These are phyloP conservation scores for Oenanthe sinensis DNA, from an alignment of 129 eudicot species.

Conservation along the genomic window DNA sequence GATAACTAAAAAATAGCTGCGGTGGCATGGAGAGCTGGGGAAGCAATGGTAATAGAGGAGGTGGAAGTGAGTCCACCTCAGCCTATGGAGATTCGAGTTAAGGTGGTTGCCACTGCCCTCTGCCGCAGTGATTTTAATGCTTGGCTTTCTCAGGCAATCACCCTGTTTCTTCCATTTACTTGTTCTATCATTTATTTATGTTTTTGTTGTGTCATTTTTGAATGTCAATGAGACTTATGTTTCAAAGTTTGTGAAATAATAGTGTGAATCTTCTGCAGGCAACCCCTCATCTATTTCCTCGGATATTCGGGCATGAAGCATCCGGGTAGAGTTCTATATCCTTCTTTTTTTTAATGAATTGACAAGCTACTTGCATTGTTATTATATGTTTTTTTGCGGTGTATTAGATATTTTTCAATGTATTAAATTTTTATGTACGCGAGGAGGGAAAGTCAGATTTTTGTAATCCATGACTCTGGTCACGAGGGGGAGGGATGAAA, in stretches of 20 bases:
- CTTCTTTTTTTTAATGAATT: neutral
- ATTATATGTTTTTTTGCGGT: neutral
- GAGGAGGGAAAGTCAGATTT: neutral
- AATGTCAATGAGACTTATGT: neutral
- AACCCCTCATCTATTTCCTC: conserved; percentile 57
- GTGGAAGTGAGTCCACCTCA: conserved; percentile 82
- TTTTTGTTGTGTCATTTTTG: neutral
- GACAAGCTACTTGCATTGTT: neutral
- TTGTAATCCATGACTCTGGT: neutral
- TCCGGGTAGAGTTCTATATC: conserved; percentile 49
- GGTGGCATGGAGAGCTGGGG: conserved; percentile 87
- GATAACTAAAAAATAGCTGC: conserved; percentile 36
- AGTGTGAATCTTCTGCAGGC: conserved; percentile 41
- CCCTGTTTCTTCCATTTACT: too few relatives aligned
- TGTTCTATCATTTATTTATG: neutral
- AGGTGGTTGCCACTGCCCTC: conserved; percentile 81
- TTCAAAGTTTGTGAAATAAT: neutral
- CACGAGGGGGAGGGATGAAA: neutral
- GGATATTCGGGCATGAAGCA: conserved; percentile 98
- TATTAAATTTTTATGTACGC: neutral
- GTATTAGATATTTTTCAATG: neutral
- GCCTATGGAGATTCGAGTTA: conserved; percentile 70
- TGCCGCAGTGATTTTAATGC: conserved; percentile 92
- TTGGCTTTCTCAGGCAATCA: conserved; percentile 70
- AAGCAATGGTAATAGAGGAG: conserved; percentile 69